Conservation (phyloP, 2,329 filamentous ascomycete genomes). For the Aspergillus tubingensis region DNA sequence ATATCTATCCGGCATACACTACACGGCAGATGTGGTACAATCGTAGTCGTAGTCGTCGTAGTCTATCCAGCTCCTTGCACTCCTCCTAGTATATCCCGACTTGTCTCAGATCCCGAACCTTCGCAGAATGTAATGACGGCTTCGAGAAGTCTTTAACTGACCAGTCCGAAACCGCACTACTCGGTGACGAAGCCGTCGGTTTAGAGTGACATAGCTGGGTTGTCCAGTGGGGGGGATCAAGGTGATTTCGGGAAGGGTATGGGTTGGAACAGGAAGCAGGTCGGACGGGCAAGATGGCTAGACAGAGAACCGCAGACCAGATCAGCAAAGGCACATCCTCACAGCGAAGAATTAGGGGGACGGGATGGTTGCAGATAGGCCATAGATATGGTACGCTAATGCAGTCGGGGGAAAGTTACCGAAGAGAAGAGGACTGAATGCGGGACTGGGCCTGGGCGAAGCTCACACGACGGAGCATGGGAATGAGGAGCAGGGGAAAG, state of each 20-base stretch:
- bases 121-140: constrained; percentile 12
- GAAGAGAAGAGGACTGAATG: constrained; percentile 17
- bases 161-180: constrained; percentile 24
- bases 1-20: constrained; percentile 26
- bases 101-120: constrained; percentile 14
- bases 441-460: constrained; percentile 13
- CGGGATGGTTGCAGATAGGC: constrained; percentile 1
- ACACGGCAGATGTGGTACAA: constrained; percentile 17
- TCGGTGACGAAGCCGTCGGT: constrained; percentile 17
- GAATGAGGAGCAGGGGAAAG: constrained; percentile 15
- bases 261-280: constrained; percentile 13
- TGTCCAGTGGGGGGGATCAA: constrained; percentile 4
- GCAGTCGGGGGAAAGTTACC: constrained; percentile 25
- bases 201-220: constrained; percentile 35
- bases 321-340: constrained; percentile 15
- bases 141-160: constrained; percentile 25
- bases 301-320: constrained; percentile 3
- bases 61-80: constrained; percentile 10
- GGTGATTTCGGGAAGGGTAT: constrained; percentile 13
- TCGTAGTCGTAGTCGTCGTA: constrained; percentile 12
- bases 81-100: constrained; percentile 11
- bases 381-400: constrained; percentile 22
- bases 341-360: constrained; percentile 11
- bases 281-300: constrained; percentile 18
- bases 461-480: constrained; percentile 23